A percentile compares a stretch with the other conserved stretches of the same genome.
These are phyloP conservation scores for Bolboschoenus planiculmis DNA, from an alignment of 176 grass and related monocot species.

Conservation along the genomic window DNA sequence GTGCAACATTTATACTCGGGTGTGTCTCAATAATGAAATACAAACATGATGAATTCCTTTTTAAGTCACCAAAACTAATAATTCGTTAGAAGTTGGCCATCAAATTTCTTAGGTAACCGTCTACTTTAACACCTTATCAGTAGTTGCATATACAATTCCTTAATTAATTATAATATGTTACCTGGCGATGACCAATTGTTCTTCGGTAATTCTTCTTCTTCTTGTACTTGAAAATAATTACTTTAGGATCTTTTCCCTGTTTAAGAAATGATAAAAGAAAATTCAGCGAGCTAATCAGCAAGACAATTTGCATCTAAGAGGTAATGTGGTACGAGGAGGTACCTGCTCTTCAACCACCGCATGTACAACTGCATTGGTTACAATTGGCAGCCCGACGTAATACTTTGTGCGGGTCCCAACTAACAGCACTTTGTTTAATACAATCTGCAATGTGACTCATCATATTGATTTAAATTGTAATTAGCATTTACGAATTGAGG, in stretches of 20 bases:
- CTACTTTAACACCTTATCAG: background rate
- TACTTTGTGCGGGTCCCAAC: conserved; percentile 83
- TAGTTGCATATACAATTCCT: background rate
- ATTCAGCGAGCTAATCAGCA: background rate
- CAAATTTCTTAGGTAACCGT: background rate
- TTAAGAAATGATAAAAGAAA: conserved; percentile 21
- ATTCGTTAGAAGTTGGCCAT: background rate
- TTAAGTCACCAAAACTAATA: background rate
- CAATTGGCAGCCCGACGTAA: conserved; percentile 90
- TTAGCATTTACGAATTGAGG: background rate
- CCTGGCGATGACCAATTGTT: conserved; percentile 81
- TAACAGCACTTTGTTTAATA: conserved; percentile 88
- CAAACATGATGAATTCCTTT: background rate
- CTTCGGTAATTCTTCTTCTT: conserved; percentile 96
- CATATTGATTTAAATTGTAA: background rate
- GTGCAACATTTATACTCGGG: too few species aligned
- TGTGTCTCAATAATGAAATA: background rate
- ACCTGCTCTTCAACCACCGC: conserved; percentile 52
- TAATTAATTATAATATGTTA: conserved; percentile 19
- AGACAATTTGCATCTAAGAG: background rate
- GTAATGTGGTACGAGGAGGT: background rate
- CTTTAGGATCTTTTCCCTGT: conserved; percentile 74
- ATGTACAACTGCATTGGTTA: conserved; percentile 96
- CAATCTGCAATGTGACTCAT: conserved; percentile 49
- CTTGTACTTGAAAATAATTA: conserved; percentile 87